Evolutionary conservation across 371 early-diverging fungal genomes (phyloP).

Genomic region (Lichtheimia ornata): DNA sequence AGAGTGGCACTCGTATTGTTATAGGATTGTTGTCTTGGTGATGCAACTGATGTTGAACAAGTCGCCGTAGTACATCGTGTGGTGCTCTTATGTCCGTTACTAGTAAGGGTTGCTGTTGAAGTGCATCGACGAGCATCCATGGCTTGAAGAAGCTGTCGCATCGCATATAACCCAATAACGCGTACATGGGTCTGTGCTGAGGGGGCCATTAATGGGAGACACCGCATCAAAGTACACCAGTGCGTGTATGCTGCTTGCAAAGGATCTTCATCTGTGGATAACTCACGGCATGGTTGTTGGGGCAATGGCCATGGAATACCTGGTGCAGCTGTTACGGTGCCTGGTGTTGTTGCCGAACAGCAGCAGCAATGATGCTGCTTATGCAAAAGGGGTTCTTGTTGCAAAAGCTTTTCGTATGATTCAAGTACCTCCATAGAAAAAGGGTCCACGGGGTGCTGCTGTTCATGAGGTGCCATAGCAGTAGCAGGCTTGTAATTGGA

Average conservation of each 20-base stretch:
- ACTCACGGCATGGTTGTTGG: slow-evolving; percentile 5
- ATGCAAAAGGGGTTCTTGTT: slow-evolving; percentile 15
- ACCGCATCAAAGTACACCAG: slow-evolving; percentile 45
- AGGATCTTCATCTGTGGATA: slow-evolving; percentile 7
- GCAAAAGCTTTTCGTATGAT: slow-evolving; percentile 29
- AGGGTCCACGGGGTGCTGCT: slow-evolving; percentile 28
- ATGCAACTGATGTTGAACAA: not conserved
- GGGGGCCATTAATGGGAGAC: slow-evolving; percentile 34
- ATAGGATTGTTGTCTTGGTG: too few species aligned
- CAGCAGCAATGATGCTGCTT: slow-evolving; percentile 13
- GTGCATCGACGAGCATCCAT: not conserved
- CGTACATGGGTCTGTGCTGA: slow-evolving; percentile 30
- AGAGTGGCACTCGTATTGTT: too few species aligned
- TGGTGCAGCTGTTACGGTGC: slow-evolving; percentile 11
- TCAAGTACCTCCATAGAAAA: slow-evolving; percentile 31
- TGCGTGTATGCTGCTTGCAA: slow-evolving; percentile 25
- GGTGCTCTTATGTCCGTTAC: slow-evolving; percentile 2
- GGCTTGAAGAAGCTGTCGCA: slow-evolving; percentile 32
- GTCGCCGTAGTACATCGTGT: not conserved
- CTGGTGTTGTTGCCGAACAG: slow-evolving; percentile 2
- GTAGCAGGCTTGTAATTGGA: too few species aligned
- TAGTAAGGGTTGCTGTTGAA: slow-evolving; percentile 1
- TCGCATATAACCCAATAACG: slow-evolving; percentile 34
- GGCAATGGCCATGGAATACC: slow-evolving; percentile 18
- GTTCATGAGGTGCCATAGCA: not conserved